A percentile compares a stretch with the other conserved stretches of the same genome.
Conservation (phyloP, 345 rosid species). For the Populus tremula region DNA sequence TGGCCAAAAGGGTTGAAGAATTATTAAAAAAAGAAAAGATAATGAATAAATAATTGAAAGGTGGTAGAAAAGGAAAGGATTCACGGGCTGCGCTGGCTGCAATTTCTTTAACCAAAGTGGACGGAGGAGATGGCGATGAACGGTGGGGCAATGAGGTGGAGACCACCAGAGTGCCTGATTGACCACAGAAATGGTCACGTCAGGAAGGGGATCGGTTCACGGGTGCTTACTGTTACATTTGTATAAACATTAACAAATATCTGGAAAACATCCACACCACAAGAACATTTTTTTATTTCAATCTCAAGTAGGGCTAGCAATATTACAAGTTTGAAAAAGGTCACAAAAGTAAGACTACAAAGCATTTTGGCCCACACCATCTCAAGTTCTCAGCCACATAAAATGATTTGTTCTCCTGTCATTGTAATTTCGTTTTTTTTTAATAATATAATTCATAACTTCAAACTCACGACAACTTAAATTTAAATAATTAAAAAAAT, state of each 20-base stretch:
- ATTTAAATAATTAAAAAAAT: rapidly evolving
- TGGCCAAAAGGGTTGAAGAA: too few species aligned
- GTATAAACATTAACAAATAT: not conserved
- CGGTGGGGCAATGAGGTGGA: not conserved
- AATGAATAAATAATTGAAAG: not conserved
- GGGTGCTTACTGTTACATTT: not conserved
- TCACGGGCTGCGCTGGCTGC: not conserved
- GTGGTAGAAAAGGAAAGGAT: not conserved
- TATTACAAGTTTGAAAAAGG: not conserved
- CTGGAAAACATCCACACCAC: not conserved
- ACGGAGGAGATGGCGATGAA: not conserved
- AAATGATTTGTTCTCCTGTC: not conserved
- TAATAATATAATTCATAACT: too few species aligned
- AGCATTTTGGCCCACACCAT: not conserved
- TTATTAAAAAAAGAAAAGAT: too few species aligned
- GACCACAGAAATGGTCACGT: not conserved
- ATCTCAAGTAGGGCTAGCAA: not conserved
- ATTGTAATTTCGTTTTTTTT: not conserved
- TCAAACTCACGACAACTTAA: too few species aligned
- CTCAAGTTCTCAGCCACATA: not conserved
- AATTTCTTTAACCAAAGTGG: not conserved
- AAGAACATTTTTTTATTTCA: not conserved
- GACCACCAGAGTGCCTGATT: not conserved
- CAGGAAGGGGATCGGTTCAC: not conserved
- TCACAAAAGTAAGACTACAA: not conserved